Conservation (phyloP, 495 filamentous ascomycete species). For the Aspergillus conjunctus region DNA sequence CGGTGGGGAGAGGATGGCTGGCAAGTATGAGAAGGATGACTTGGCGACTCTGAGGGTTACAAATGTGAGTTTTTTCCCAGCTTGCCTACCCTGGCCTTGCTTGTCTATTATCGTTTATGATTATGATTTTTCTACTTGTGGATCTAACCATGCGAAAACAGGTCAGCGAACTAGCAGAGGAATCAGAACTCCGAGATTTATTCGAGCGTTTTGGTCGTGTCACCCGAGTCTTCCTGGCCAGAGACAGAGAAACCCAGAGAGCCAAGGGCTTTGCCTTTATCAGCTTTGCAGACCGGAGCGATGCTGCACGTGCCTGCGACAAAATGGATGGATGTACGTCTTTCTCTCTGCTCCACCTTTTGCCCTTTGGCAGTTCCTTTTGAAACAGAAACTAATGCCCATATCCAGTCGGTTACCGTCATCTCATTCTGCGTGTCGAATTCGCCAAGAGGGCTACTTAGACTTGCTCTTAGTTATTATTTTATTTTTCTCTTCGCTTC, state of each 20-base stretch:
- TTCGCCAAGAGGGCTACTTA: slow-evolving; percentile 82
- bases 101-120: slow-evolving; percentile 12
- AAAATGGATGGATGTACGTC: slow-evolving; percentile 94
- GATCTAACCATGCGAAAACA: slow-evolving; percentile 36
- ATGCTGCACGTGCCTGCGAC: slow-evolving; percentile 88
- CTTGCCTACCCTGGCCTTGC: neutral
- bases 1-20: slow-evolving; percentile 85
- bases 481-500: slow-evolving; percentile 30
- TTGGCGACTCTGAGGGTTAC: slow-evolving; percentile 94
- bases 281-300: slow-evolving; percentile 84
- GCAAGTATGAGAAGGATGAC: slow-evolving; percentile 95
- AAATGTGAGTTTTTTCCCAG: slow-evolving; percentile 67
- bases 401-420: slow-evolving; percentile 73
- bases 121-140: slow-evolving; percentile 18
- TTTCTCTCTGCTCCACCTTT: slow-evolving; percentile 7
- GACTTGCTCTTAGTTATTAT: slow-evolving; percentile 30
- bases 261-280: slow-evolving; percentile 99
- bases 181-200: slow-evolving; percentile 90
- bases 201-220: slow-evolving; percentile 97
- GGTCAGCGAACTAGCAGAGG: slow-evolving; percentile 97
- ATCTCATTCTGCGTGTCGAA: slow-evolving; percentile 87
- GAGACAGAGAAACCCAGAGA: slow-evolving; percentile 89
- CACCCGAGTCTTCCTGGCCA: slow-evolving; percentile 94
- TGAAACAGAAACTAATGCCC: slow-evolving; percentile 6
- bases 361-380: neutral